These are phyloP conservation scores for Thalassiosira profunda DNA, from an alignment of 108 stramenopile genomes.

Conservation along the genomic window DNA sequence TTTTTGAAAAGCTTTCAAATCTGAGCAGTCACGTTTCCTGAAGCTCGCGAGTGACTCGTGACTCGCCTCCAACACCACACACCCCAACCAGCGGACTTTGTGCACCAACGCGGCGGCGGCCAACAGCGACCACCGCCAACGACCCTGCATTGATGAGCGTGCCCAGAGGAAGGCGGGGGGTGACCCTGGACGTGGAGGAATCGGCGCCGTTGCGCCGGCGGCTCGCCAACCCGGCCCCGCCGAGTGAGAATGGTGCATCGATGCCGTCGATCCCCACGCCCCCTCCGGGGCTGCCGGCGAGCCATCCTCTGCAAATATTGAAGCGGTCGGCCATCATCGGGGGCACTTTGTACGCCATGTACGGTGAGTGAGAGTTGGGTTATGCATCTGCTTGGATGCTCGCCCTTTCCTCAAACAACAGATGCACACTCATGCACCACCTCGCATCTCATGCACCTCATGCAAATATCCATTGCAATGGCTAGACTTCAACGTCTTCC, in stretches of 20 bases:
- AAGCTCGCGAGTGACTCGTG: too few species aligned
- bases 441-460: background rate
- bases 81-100: too few species aligned
- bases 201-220: slow-evolving; percentile 23
- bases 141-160: too few species aligned
- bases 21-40: too few species aligned
- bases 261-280: background rate
- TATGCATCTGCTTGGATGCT: background rate
- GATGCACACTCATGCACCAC: background rate
- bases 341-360: slow-evolving; percentile 57
- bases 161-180: too few species aligned
- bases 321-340: slow-evolving; percentile 60
- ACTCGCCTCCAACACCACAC: too few species aligned
- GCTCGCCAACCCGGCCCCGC: background rate
- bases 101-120: too few species aligned
- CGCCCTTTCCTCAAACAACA: slow-evolving; percentile 1
- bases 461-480: background rate
- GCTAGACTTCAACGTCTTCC: slow-evolving; percentile 62
- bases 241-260: background rate
- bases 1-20: too few species aligned
- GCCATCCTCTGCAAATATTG: slow-evolving; percentile 62
- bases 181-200: slow-evolving; percentile 24
- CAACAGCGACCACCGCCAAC: too few species aligned
- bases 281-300: slow-evolving; percentile 36
- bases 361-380: slow-evolving; percentile 28